A percentile compares a stretch with the other conserved stretches of the same genome.
phyloP scores from a whole-genome alignment of 768 basidiomycete species.

The Russula sp. region DNA sequence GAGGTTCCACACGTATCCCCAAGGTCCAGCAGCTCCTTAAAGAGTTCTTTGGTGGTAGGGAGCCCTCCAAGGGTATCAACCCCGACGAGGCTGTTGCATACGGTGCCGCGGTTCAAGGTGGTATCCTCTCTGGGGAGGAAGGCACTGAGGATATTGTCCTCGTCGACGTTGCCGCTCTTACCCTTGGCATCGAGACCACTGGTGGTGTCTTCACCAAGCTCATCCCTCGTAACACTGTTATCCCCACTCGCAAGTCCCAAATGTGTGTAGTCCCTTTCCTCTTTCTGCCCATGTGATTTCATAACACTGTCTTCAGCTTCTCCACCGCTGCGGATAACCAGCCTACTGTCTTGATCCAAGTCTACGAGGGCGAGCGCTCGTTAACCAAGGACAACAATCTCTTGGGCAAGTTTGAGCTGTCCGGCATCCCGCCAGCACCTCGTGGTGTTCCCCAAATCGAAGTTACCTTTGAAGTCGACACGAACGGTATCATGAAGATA shows the following conservation, averaged over 20 bases:
- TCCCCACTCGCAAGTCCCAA: slow-evolving; percentile 96
- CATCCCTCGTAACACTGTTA: slow-evolving; percentile 95
- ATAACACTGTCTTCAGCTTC: slow-evolving; percentile 38
- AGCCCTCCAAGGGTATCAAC: slow-evolving; percentile 98
- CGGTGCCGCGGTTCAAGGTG: slow-evolving; percentile 97
- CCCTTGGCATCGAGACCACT: slow-evolving; percentile 98
- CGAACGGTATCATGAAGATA: slow-evolving; percentile 95
- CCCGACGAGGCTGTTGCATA: slow-evolving; percentile 99
- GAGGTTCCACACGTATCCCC: slow-evolving; percentile 98
- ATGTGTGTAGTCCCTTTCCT: slow-evolving; percentile 44
- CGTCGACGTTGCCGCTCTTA: slow-evolving; percentile 94
- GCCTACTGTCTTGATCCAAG: slow-evolving; percentile 94
- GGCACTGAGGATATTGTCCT: slow-evolving; percentile 87
- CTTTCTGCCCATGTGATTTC: slow-evolving; percentile 1
- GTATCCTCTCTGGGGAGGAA: slow-evolving; percentile 93
- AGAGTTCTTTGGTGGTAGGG: slow-evolving; percentile 91
- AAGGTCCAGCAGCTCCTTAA: slow-evolving; percentile 98
- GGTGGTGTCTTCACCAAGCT: slow-evolving; percentile 98
- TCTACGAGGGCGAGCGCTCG: slow-evolving; percentile 95
- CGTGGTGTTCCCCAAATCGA: slow-evolving; percentile 97
- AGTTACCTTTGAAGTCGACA: slow-evolving; percentile 93
- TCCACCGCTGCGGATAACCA: slow-evolving; percentile 87
- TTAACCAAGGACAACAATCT: slow-evolving; percentile 98
- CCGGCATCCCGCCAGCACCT: slow-evolving; percentile 88
- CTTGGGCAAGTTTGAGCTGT: slow-evolving; percentile 94